Evolutionary conservation across 2,329 filamentous ascomycete species (phyloP), one percentile per base, ranked within the genome.

Genomic region (Karstenula rhodostoma): DNA sequence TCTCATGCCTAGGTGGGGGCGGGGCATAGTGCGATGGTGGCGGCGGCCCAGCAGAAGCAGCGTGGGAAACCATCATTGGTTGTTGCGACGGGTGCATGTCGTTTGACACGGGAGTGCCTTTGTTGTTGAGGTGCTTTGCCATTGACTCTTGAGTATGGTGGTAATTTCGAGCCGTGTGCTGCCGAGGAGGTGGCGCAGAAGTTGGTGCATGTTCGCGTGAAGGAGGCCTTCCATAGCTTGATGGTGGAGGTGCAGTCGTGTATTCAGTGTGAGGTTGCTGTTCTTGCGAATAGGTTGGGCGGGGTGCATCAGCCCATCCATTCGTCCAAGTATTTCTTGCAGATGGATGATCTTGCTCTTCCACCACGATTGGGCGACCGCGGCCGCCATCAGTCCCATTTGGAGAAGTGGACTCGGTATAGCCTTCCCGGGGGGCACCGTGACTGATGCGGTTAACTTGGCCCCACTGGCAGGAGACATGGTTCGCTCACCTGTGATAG

Each of bases 321-420:
- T 59, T 67, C 27, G 57, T 60, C 72, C 71, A 73, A 40, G 46
- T 63, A 44, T 60, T 60, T 59, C 67, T 62, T 44, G 69, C 60
- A 40, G 63, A 62, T 58, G 70, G 73, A 33, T 71, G 73, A 56
- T 76, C 79, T 40, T 83, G 80, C 49, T 78, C 75, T 35, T 84
- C 82, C 10, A 80, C 76, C 51, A 80, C 75, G 42, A 82, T 79
- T 12, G 82, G 80, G 62, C 81, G 77, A 47, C 75, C 73, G 55
- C 84, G 84, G 48, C 74, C 77, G n/a, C 80, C 73, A 37, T 85
- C 82, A 48, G 76, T 61, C 17, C 62, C 60, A 23, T 59, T 67
- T 13, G 63, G 56, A 17, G 57, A 32, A 42, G 75, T 70, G 29
- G 73, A 75, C 40, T 79, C 77, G 44, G 82, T 52, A 51, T 73